A percentile compares a stretch with the other conserved stretches of the same genome.
Conservation (phyloP, 495 filamentous ascomycete genomes). For the Penicillium canescens region DNA sequence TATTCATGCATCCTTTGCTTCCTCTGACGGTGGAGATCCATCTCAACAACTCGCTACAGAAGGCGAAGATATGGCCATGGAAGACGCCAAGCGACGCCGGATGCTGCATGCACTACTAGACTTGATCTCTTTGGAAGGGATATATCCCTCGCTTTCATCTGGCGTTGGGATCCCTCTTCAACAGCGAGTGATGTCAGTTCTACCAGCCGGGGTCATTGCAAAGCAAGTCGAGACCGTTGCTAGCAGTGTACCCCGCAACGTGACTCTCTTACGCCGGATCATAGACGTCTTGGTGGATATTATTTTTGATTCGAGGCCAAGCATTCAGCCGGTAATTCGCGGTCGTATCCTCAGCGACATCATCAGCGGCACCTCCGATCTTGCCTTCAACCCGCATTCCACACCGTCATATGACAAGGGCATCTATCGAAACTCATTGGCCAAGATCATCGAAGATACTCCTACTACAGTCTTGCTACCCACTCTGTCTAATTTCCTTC, state of each 20-base stretch:
- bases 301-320: constrained; percentile 30
- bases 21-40: constrained; percentile 17
- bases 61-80: constrained; percentile 30
- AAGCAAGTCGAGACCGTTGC: constrained; percentile 26
- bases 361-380: constrained; percentile 40
- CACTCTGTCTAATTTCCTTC: constrained; percentile 47
- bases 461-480: constrained; percentile 45
- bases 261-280: constrained; percentile 31
- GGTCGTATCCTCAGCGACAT: constrained; percentile 47
- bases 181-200: constrained; percentile 51
- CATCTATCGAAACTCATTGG: constrained; percentile 30
- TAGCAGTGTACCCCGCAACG: constrained; percentile 28
- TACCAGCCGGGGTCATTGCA: constrained; percentile 47
- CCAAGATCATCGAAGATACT: constrained; percentile 41
- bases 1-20: constrained; percentile 41
- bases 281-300: constrained; percentile 30
- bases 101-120: constrained; percentile 53
- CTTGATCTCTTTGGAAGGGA: constrained; percentile 54
- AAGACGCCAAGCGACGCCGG: constrained; percentile 48
- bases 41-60: not conserved
- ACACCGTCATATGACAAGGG: constrained; percentile 13
- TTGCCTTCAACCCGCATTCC: constrained; percentile 42
- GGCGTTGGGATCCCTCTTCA: constrained; percentile 58
- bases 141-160: constrained; percentile 54
- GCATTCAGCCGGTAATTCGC: constrained; percentile 42